phyloP scores from a whole-genome alignment of 768 basidiomycete genomes.

The Tricholomella constricta region DNA sequence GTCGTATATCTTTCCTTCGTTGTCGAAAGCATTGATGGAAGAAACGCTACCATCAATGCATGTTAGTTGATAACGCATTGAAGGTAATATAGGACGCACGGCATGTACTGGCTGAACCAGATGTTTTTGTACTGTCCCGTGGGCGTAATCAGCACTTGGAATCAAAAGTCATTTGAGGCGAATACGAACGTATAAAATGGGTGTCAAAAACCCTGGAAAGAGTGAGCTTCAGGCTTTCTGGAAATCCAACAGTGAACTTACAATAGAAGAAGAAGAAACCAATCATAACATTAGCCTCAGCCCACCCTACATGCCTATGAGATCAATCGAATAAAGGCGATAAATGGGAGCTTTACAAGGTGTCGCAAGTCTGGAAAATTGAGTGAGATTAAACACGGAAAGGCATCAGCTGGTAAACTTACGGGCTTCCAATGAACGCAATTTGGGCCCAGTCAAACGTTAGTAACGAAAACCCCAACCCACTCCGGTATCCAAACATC shows the following conservation, averaged over 20 bases:
- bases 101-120: slow-evolving; percentile 60
- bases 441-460: slow-evolving; percentile 71
- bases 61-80: slow-evolving; percentile 5
- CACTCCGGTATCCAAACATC: slow-evolving; percentile 57
- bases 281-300: slow-evolving; percentile 65
- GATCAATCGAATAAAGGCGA: slow-evolving; percentile 7
- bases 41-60: slow-evolving; percentile 35
- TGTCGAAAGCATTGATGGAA: slow-evolving; percentile 58
- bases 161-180: neutral
- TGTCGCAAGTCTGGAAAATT: slow-evolving; percentile 41
- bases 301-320: slow-evolving; percentile 57
- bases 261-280: slow-evolving; percentile 71
- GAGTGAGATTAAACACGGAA: slow-evolving; percentile 10
- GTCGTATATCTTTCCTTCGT: slow-evolving; percentile 50
- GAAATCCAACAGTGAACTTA: slow-evolving; percentile 24
- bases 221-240: slow-evolving; percentile 1
- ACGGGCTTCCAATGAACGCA: slow-evolving; percentile 64
- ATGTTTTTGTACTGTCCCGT: slow-evolving; percentile 48
- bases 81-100: slow-evolving; percentile 37
- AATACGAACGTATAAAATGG: slow-evolving; percentile 44
- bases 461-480: slow-evolving; percentile 52
- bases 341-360: slow-evolving; percentile 39
- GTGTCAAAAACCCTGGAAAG: slow-evolving; percentile 47
- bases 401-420: slow-evolving; percentile 23
- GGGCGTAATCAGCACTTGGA: slow-evolving; percentile 12